Percentiles rank a stretch among this genome's conserved stretches.
phyloP scores from a whole-genome alignment of 257 asterid genomes.

The Nemophila menziesii region DNA sequence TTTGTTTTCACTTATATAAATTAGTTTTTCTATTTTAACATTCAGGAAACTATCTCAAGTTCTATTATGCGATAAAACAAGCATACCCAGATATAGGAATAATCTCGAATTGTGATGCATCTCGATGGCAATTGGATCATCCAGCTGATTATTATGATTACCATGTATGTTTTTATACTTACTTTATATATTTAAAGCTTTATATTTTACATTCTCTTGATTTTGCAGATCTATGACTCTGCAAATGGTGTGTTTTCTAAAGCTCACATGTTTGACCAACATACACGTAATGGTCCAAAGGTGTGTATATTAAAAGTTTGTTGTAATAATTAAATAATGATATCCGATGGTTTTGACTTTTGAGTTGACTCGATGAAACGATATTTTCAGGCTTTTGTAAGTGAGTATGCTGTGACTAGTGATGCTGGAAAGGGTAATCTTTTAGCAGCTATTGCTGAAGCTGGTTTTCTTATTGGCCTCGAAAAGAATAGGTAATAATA shows the following conservation, averaged over 20 bases:
- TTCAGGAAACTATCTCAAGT: slow-evolving; percentile 88
- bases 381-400: slow-evolving; percentile 81
- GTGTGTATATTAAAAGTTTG: slow-evolving; percentile 28
- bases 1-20: not conserved
- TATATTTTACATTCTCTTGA: slow-evolving; percentile 3
- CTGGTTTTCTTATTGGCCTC: slow-evolving; percentile 77
- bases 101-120: slow-evolving; percentile 87
- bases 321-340: too few relatives aligned
- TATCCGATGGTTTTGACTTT: slow-evolving; percentile 4
- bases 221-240: slow-evolving; percentile 50
- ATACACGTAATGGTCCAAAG: slow-evolving; percentile 76
- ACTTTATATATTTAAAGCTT: not conserved
- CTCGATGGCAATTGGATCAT: slow-evolving; percentile 59
- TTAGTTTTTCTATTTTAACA: not conserved
- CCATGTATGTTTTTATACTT: slow-evolving; percentile 43
- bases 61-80: slow-evolving; percentile 49
- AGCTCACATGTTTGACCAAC: slow-evolving; percentile 42
- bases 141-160: slow-evolving; percentile 87
- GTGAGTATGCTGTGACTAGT: slow-evolving; percentile 83
- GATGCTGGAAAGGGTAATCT: slow-evolving; percentile 90
- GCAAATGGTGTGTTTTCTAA: slow-evolving; percentile 45
- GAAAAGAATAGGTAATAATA: slow-evolving; percentile 68
- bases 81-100: slow-evolving; percentile 69
- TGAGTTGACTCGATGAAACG: not conserved
- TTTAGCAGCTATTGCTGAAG: slow-evolving; percentile 86